Percentiles rank a stretch among this genome's conserved stretches.
Conservation (phyloP, 345 rosid species). For the Durio zibethinus region DNA sequence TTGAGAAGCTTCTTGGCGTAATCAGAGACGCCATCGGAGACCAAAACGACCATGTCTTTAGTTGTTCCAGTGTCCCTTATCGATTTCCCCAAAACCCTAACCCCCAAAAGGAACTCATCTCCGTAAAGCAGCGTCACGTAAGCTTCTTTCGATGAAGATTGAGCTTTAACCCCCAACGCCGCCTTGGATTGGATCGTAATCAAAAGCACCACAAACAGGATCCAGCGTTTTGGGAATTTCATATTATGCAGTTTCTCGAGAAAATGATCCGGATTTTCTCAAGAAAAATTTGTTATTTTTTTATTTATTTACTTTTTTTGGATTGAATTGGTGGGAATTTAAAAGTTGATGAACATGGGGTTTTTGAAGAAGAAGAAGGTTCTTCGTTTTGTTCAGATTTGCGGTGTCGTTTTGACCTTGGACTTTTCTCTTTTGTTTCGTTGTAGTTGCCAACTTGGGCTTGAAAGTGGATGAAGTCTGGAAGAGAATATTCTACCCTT, state of each 20-base stretch:
- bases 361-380: background rate
- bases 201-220: slow-evolving; percentile 27
- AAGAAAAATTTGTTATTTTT: slow-evolving; percentile 18
- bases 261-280: slow-evolving; percentile 22
- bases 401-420: background rate
- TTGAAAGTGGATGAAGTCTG: background rate
- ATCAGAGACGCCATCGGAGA: slow-evolving; percentile 88
- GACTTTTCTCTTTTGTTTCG: background rate
- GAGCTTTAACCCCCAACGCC: slow-evolving; percentile 32
- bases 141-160: slow-evolving; percentile 46
- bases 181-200: slow-evolving; percentile 31
- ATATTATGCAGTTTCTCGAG: slow-evolving; percentile 36
- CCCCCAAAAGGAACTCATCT: slow-evolving; percentile 92
- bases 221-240: slow-evolving; percentile 31
- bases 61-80: slow-evolving; percentile 74
- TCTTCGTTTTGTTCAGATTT: background rate
- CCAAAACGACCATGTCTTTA: slow-evolving; percentile 83
- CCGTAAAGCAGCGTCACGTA: slow-evolving; percentile 87
- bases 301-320: background rate
- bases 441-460: background rate
- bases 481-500: background rate
- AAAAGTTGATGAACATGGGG: background rate
- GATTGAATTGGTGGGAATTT: background rate
- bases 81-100: slow-evolving; percentile 90
- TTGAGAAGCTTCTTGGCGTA: slow-evolving; percentile 62